phyloP scores from a whole-genome alignment of 78 protist genomes.

The Acrasis kona region DNA sequence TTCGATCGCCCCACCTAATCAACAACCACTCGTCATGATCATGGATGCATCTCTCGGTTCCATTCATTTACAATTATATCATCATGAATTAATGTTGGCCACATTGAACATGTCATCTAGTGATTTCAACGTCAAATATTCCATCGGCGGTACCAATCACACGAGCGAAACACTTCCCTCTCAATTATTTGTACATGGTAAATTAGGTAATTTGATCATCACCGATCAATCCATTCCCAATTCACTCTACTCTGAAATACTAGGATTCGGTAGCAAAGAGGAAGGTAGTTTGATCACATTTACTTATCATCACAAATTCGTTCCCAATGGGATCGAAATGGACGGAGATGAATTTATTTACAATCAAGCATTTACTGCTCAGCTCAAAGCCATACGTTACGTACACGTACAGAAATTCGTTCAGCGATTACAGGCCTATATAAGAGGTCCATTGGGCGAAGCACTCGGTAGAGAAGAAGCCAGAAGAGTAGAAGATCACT shows the following conservation, averaged over 20 bases:
- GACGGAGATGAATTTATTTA: not conserved
- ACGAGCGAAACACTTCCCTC: not conserved
- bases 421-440: not conserved
- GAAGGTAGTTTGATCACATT: not conserved
- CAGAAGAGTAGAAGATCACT: not conserved
- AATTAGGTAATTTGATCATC: not conserved
- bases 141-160: no score
- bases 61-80: no score
- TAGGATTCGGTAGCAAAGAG: not conserved
- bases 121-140: no score
- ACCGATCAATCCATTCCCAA: not conserved
- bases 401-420: not conserved
- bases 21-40: no score
- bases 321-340: no score
- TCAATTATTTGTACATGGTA: not conserved
- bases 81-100: no score
- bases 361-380: not conserved
- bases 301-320: not conserved
- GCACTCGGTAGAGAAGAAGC: not conserved
- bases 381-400: not conserved
- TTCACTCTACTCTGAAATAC: not conserved
- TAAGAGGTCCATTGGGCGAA: not conserved
- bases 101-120: no score
- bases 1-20: no score
- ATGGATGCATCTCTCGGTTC: no score